Conservation (phyloP, 352 stramenopile genomes). For the Globisporangium recalcitrans region DNA sequence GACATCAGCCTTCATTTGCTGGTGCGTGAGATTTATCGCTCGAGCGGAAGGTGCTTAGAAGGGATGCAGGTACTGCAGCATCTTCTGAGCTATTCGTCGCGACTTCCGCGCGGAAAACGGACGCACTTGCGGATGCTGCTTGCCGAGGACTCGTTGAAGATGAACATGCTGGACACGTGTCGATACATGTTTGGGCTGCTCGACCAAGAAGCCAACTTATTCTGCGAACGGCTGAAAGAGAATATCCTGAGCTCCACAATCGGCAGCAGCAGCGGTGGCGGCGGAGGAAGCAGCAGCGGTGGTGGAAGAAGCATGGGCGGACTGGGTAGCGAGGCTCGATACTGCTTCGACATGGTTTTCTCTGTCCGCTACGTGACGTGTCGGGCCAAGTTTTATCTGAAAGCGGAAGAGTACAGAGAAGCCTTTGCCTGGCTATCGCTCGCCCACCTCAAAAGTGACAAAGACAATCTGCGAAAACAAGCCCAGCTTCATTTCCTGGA, state of each 20-base stretch:
- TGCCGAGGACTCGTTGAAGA: conserved; percentile 70
- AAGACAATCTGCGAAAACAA: conserved; percentile 60
- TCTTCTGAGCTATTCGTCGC: conserved; percentile 63
- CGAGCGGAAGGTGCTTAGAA: conserved; percentile 74
- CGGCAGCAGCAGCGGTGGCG: conserved; percentile 32
- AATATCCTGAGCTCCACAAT: conserved; percentile 35
- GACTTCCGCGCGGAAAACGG: conserved; percentile 71
- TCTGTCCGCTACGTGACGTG: conserved; percentile 66
- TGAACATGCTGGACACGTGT: conserved; percentile 69
- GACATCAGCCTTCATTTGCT: conserved; percentile 82
- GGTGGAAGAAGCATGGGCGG: conserved; percentile 51
- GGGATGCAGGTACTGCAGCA: conserved; percentile 76
- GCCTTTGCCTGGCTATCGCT: conserved; percentile 72
- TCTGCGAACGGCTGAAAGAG: conserved; percentile 65
- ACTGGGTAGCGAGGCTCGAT: conserved; percentile 71
- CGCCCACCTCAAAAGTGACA: conserved; percentile 69
- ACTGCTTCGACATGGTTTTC: conserved; percentile 79
- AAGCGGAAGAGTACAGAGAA: conserved; percentile 43
- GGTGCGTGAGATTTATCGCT: conserved; percentile 72
- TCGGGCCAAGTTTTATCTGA: conserved; percentile 59
- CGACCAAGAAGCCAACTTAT: conserved; percentile 69
- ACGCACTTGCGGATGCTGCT: conserved; percentile 75
- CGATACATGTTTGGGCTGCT: conserved; percentile 69
- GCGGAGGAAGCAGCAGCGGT: conserved; percentile 54
- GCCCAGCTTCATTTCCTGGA: conserved; percentile 69